phyloP scores from a whole-genome alignment of 2,329 filamentous ascomycete genomes.

The Colletotrichum incanum region DNA sequence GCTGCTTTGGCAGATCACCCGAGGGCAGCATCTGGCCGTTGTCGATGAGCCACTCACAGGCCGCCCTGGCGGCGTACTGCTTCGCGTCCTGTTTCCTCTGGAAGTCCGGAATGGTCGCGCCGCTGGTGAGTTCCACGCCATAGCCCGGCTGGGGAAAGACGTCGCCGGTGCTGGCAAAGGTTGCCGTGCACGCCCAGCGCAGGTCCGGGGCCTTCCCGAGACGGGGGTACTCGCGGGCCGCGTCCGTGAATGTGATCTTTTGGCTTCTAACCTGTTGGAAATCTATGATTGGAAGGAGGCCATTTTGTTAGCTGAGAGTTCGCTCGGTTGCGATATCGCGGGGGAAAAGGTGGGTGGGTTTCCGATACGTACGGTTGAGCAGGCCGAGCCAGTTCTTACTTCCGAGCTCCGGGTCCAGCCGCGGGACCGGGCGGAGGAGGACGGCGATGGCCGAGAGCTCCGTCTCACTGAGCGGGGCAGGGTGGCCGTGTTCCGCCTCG shows the following conservation, averaged over 20 bases:
- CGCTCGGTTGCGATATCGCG: not conserved
- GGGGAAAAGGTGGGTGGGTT: not conserved
- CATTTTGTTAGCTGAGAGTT: not conserved
- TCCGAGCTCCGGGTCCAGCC: conserved; percentile 47
- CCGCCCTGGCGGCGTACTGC: conserved; percentile 66
- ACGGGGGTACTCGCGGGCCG: conserved; percentile 31
- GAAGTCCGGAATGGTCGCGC: conserved; percentile 24
- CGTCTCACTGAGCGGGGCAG: conserved; percentile 55
- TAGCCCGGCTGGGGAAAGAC: conserved; percentile 33
- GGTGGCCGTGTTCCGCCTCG: conserved; percentile 50
- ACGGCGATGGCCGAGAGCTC: conserved; percentile 59
- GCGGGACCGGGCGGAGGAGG: conserved; percentile 51
- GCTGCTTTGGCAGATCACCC: conserved; percentile 44
- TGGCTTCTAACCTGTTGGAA: conserved; percentile 35
- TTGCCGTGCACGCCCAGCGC: conserved; percentile 36
- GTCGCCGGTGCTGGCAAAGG: conserved; percentile 28
- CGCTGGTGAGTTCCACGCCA: conserved; percentile 49
- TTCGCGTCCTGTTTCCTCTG: conserved; percentile 60
- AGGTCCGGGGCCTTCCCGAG: conserved; percentile 36
- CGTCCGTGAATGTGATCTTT: conserved; percentile 29
- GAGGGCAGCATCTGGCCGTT: conserved; percentile 49
- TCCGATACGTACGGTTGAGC: conserved; percentile 53
- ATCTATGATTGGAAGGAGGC: not conserved
- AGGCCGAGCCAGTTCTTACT: conserved; percentile 58
- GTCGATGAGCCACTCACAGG: conserved; percentile 58